A percentile compares a stretch with the other conserved stretches of the same genome.
Conservation (phyloP, 306 rosid genomes). For the Prunus mongolica region DNA sequence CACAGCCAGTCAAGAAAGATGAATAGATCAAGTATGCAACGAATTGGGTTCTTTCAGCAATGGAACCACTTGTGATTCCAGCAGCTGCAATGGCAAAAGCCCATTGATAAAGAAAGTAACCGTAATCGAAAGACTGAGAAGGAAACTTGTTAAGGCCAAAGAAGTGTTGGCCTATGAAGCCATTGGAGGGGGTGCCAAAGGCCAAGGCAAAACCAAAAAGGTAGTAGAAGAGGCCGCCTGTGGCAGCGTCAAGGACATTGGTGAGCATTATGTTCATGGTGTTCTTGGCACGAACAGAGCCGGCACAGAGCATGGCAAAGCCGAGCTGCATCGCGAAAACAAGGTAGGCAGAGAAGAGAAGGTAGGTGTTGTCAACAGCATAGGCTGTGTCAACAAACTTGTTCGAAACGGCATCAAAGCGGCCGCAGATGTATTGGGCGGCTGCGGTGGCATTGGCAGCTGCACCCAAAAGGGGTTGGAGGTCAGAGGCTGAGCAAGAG, state of each 20-base stretch:
- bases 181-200: slow-evolving; percentile 43
- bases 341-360: slow-evolving; percentile 53
- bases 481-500: slow-evolving; percentile 44
- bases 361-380: slow-evolving; percentile 45
- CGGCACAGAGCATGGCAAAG: slow-evolving; percentile 61
- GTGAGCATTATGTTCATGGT: slow-evolving; percentile 66
- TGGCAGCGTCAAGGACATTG: slow-evolving; percentile 52
- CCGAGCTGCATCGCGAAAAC: slow-evolving; percentile 63
- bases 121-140: slow-evolving; percentile 37
- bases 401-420: slow-evolving; percentile 34
- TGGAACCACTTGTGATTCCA: slow-evolving; percentile 57
- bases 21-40: slow-evolving; percentile 52
- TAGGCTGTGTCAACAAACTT: slow-evolving; percentile 37
- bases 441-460: slow-evolving; percentile 24
- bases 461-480: slow-evolving; percentile 37
- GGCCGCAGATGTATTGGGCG: slow-evolving; percentile 41
- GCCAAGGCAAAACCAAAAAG: slow-evolving; percentile 53
- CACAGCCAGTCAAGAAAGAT: slow-evolving; percentile 44
- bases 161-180: slow-evolving; percentile 46
- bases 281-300: slow-evolving; percentile 55
- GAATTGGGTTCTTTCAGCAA: slow-evolving; percentile 56
- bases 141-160: slow-evolving; percentile 41
- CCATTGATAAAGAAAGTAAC: slow-evolving; percentile 46
- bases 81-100: slow-evolving; percentile 61
- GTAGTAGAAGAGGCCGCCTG: slow-evolving; percentile 49